These are phyloP conservation scores for Saturnispora zaruensis DNA, from an alignment of 805 yeast genomes.

Conservation along the genomic window DNA sequence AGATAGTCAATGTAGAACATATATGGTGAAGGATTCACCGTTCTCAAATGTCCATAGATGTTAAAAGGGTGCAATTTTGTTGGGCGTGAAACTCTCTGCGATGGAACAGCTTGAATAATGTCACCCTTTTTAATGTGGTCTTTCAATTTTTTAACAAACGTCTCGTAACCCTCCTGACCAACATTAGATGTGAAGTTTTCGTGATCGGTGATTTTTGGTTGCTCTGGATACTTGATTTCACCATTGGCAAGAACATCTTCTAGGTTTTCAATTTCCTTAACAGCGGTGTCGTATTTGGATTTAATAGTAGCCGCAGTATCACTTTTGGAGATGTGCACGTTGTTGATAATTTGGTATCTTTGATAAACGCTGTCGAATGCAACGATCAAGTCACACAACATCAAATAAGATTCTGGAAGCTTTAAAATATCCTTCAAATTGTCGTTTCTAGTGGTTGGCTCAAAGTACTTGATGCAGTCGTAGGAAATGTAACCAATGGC, in stretches of 20 bases:
- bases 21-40: constrained; percentile 97
- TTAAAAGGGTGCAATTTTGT: constrained; percentile 95
- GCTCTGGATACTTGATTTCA: constrained; percentile 54
- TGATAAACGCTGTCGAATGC: constrained; percentile 94
- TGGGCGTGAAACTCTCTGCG: constrained; percentile 93
- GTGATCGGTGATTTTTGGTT: constrained; percentile 57
- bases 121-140: constrained; percentile 84
- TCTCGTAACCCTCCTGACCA: constrained; percentile 90
- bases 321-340: constrained; percentile 41
- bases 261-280: constrained; percentile 47
- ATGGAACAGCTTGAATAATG: constrained; percentile 96
- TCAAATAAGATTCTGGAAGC: constrained; percentile 85
- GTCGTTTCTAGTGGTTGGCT: constrained; percentile 74
- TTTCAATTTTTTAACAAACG: constrained; percentile 66
- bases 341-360: constrained; percentile 83
- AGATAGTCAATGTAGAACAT: constrained; percentile 86
- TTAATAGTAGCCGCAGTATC: constrained; percentile 29
- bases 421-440: constrained; percentile 68
- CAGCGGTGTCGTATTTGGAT: constrained; percentile 45
- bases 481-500: constrained; percentile 94
- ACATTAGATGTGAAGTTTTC: constrained; percentile 79
- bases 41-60: constrained; percentile 85
- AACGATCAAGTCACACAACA: constrained; percentile 83
- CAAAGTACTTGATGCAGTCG: constrained; percentile 94
- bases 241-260: constrained; percentile 40